Percentiles rank a stretch among this genome's conserved stretches.
phyloP scores from a whole-genome alignment of 192 early-diverging fungal genomes.

The Lobulomyces angularis region DNA sequence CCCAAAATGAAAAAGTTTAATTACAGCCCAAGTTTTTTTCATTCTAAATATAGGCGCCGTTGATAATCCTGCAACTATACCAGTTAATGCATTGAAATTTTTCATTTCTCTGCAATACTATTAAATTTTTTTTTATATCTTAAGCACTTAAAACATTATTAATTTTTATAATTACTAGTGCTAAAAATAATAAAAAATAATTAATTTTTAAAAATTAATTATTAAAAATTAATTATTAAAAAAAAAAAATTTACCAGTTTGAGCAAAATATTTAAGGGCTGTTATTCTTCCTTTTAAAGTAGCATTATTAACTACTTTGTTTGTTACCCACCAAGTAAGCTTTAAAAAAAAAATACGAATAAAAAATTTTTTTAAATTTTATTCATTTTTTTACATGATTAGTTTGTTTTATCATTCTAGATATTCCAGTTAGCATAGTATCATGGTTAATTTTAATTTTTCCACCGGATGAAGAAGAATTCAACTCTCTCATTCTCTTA shows the following conservation, averaged over 20 bases:
- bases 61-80: slow-evolving; percentile 36
- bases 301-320: slow-evolving; percentile 19
- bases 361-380: slow-evolving; percentile 9
- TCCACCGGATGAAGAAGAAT: background rate
- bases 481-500: slow-evolving; percentile 24
- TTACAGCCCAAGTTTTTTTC: slow-evolving; percentile 40
- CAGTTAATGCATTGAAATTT: slow-evolving; percentile 45
- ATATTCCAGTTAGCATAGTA: slow-evolving; percentile 10
- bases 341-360: background rate
- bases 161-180: too few species aligned
- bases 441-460: slow-evolving; percentile 1
- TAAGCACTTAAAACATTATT: too few species aligned
- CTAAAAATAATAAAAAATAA: too few species aligned
- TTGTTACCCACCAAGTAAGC: slow-evolving; percentile 27
- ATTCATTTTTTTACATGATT: slow-evolving; percentile 26
- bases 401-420: slow-evolving; percentile 39
- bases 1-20: background rate
- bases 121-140: too few species aligned
- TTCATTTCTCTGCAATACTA: slow-evolving; percentile 41
- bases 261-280: slow-evolving; percentile 27
- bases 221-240: too few species aligned
- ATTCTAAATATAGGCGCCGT: slow-evolving; percentile 40
- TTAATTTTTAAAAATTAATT: too few species aligned
- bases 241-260: slow-evolving; percentile 15
- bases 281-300: slow-evolving; percentile 24